Conservation (phyloP, 192 early-diverging fungal genomes). For the Coemansia sp. region DNA sequence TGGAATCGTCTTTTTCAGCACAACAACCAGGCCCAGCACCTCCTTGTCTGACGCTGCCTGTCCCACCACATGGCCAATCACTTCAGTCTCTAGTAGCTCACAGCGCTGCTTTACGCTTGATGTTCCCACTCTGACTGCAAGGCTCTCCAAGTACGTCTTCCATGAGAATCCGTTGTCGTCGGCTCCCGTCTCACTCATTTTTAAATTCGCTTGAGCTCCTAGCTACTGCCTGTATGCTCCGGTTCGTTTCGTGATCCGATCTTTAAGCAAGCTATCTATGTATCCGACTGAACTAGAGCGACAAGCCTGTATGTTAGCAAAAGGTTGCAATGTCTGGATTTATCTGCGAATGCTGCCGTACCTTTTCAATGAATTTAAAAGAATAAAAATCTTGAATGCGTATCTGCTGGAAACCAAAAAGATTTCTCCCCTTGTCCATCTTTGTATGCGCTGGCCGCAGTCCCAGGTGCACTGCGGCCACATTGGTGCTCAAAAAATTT, state of each 20-base stretch:
- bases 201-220: neutral
- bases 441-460: neutral
- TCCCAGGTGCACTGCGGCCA: neutral
- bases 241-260: neutral
- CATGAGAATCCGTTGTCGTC: conserved; percentile 45
- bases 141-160: conserved; percentile 57
- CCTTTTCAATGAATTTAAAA: neutral
- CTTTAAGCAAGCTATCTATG: too few relatives aligned
- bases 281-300: too few relatives aligned
- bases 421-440: neutral
- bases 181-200: conserved; percentile 19
- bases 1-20: conserved; percentile 60
- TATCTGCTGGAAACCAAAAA: neutral
- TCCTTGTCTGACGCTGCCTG: conserved; percentile 42
- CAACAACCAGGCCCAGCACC: conserved; percentile 46
- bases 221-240: neutral
- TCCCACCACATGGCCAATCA: conserved; percentile 29
- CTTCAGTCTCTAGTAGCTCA: conserved; percentile 51
- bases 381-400: neutral
- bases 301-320: too few relatives aligned
- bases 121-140: conserved; percentile 53
- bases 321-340: too few relatives aligned
- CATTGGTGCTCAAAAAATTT: neutral
- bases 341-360: too few relatives aligned
- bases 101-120: conserved; percentile 57